A percentile compares a stretch with the other conserved stretches of the same genome.
Evolutionary conservation across 2,329 filamentous ascomycete genomes (phyloP).

Genomic region (Colletotrichum chrysophilum): DNA sequence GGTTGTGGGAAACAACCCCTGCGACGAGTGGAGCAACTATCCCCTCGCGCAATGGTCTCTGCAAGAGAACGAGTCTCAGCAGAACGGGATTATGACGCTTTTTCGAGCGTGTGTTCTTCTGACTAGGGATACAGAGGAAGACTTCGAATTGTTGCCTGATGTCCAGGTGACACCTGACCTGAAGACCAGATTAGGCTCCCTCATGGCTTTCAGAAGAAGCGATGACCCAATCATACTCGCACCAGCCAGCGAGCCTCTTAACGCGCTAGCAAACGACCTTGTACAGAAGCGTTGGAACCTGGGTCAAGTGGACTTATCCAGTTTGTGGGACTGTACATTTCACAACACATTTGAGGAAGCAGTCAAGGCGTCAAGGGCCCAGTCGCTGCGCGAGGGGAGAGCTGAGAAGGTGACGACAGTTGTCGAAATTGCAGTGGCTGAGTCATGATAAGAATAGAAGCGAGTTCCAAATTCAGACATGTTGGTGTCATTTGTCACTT

Average conservation of each 20-base stretch:
- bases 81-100: not conserved
- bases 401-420: not conserved
- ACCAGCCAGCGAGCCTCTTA: not conserved
- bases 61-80: not conserved
- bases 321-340: not conserved
- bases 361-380: not conserved
- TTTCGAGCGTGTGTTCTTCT: not conserved
- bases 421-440: not conserved
- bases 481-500: not conserved
- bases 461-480: not conserved
- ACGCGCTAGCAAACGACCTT: not conserved
- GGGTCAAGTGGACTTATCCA: not conserved
- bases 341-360: not conserved
- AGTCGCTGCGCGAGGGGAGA: not conserved
- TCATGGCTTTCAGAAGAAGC: not conserved
- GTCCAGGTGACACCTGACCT: not conserved
- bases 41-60: not conserved
- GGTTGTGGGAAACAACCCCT: not conserved
- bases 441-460: not conserved
- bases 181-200: not conserved
- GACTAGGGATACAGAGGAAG: not conserved
- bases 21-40: not conserved
- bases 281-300: not conserved
- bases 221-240: not conserved
- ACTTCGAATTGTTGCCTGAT: not conserved